Base-by-base conservation (phyloP, 2,329 filamentous ascomycete genomes). In the Colletotrichum magnum region DNA sequence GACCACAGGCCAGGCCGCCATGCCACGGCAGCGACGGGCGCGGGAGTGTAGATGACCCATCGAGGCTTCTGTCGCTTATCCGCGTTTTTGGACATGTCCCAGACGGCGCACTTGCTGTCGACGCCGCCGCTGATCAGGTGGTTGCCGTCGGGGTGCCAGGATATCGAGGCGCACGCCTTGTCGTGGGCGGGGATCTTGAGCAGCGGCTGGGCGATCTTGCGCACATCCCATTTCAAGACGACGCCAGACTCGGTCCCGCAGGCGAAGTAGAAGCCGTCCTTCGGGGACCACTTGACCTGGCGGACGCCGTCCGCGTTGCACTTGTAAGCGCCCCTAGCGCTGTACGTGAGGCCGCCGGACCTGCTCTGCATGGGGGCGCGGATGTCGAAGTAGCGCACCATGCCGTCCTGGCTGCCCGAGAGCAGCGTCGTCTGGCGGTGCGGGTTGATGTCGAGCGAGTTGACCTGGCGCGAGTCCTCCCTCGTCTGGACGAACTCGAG, bases 111-210 rank as follows among this genome's bases (percentile, higher is more conserved):
- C 61, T 86, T 87, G 68, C 85, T 85, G 75, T 93, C 90, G 72
- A 86, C 82, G 6, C 90, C 89, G 5, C 86, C 89, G 71, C 89
- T 92, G 57, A 90, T 84, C 12, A 92, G 79, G 73, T 92, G 89
- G n/a, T 86, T 84, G 15, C 90, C 90, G 74, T 92, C 90, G 0
- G 89, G 88, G 72, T 93, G 90, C 90, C 90, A 93, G 3, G 88
- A 85, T 51, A 92, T 87, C 0, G 88, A 84, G 2, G 86, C 83
- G 73, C 88, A 89, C 0, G 87, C 82, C 71, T 87, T 89, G 65
- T 90, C 87, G 74, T 92, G 89, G 0, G 87, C 89, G 36, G 88
- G 87, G 73, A 92, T 87, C 72, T 87, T 85, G 57, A 91, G 75
- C 13, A 90, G 73, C 1, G 89, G 89, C 10, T 84, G 82, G 16